These are phyloP conservation scores for Colletotrichum destructivum DNA, from an alignment of 2,329 filamentous ascomycete species.

Conservation along the genomic window DNA sequence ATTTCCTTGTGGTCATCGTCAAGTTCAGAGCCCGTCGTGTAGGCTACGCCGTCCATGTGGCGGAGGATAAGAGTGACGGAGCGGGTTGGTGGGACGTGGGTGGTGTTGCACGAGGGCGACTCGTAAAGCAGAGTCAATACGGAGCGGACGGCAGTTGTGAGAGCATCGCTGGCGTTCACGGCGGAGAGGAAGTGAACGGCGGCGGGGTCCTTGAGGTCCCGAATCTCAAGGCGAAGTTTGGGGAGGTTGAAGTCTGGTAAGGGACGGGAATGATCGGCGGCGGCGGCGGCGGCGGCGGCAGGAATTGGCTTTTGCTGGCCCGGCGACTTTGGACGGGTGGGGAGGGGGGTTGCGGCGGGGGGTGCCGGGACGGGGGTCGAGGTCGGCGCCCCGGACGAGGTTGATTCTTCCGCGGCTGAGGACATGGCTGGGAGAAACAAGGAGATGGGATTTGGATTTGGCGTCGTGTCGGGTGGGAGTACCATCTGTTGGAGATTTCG, in stretches of 20 bases:
- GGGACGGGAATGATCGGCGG: constrained; percentile 10
- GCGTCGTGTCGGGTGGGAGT: constrained; percentile 36
- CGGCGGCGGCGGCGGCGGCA: constrained; percentile 21
- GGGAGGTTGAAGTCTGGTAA: constrained; percentile 54
- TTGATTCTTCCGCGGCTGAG: constrained; percentile 16
- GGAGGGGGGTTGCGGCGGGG: constrained; percentile 36
- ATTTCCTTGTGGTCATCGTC: constrained; percentile 94
- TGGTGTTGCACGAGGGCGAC: constrained; percentile 57
- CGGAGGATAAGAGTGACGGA: constrained; percentile 89
- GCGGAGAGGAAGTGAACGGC: constrained; percentile 76
- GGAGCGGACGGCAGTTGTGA: constrained; percentile 74
- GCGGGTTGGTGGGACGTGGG: constrained; percentile 75
- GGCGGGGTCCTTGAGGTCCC: constrained; percentile 73
- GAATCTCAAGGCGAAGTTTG: constrained; percentile 72
- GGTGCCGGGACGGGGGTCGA: constrained; percentile 20
- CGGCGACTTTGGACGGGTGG: constrained; percentile 23
- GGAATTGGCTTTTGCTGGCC: constrained; percentile 12
- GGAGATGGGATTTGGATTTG: constrained; percentile 32
- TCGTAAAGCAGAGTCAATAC: constrained; percentile 83
- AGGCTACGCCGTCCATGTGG: constrained; percentile 87
- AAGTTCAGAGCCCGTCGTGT: constrained; percentile 85
- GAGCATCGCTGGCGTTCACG: constrained; percentile 73
- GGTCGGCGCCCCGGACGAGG: constrained; percentile 17
- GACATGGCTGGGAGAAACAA: constrained; percentile 43
- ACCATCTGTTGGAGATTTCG: constrained; percentile 31